Percentiles rank a stretch among this genome's conserved stretches.
Conservation (phyloP, 176 grass and related monocot species). For the Oryza glaberrima region DNA sequence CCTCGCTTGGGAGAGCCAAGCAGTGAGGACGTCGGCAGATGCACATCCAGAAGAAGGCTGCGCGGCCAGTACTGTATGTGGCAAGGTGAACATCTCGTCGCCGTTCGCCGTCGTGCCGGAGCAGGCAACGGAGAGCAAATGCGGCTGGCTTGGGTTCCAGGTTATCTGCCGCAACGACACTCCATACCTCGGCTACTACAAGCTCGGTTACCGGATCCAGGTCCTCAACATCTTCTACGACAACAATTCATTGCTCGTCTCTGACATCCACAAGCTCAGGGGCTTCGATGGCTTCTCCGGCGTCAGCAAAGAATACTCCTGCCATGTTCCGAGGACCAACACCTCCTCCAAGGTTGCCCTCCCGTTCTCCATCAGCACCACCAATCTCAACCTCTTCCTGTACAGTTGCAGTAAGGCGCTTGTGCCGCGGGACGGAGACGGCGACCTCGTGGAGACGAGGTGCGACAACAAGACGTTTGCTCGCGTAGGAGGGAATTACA, state of each 20-base stretch:
- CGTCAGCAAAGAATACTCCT: fast-evolving
- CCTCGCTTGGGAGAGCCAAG: not conserved
- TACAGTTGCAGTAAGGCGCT: not conserved
- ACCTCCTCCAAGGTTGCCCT: not conserved
- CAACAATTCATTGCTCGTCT: constrained; percentile 19
- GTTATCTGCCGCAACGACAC: fast-evolving
- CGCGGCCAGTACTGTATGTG: not conserved
- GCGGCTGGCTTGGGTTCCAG: not conserved
- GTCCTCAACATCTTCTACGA: constrained; percentile 22
- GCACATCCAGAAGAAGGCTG: not conserved
- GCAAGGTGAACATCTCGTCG: not conserved
- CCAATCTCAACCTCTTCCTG: constrained; percentile 35
- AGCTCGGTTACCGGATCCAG: fast-evolving
- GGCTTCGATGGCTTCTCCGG: not conserved
- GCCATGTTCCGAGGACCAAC: not conserved
- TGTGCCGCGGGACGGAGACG: fast-evolving
- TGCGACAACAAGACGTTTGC: constrained; percentile 12
- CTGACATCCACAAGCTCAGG: not conserved
- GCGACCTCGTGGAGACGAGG: not conserved
- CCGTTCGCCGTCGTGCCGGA: not conserved
- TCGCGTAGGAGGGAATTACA: not conserved
- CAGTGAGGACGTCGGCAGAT: no score
- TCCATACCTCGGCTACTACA: not conserved
- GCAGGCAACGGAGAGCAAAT: not conserved
- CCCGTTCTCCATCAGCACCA: not conserved